phyloP scores from a whole-genome alignment of 306 rosid species.

The Dalbergia oliveri region DNA sequence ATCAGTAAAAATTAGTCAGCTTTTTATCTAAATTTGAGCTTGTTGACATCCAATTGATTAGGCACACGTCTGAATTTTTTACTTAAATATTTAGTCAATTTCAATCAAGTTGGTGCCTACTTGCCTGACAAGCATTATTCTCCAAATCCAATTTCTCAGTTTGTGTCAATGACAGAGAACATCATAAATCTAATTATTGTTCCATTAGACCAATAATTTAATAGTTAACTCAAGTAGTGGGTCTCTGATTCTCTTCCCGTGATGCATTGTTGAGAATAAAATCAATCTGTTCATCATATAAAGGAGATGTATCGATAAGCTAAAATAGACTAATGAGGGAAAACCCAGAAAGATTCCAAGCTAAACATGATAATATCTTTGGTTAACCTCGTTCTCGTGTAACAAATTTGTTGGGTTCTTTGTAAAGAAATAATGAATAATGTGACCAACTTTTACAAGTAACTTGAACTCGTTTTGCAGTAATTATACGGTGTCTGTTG shows the following conservation, averaged over 20 bases:
- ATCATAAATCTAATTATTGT: constrained; percentile 15
- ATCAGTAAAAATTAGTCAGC: not conserved
- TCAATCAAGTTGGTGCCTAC: constrained; percentile 21
- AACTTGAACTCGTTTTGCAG: not conserved
- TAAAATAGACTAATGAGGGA: constrained; percentile 24
- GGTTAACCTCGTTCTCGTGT: constrained; percentile 19
- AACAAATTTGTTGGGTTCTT: not conserved
- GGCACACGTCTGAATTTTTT: too few relatives aligned
- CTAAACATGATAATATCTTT: constrained; percentile 24
- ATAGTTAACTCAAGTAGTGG: constrained; percentile 45
- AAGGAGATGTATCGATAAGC: not conserved
- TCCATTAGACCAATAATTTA: constrained; percentile 13
- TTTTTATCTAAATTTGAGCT: not conserved
- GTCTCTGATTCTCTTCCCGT: constrained; percentile 52
- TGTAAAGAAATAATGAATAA: too few relatives aligned
- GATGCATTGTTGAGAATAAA: constrained; percentile 59
- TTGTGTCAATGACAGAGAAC: constrained; percentile 10
- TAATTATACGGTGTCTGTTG: not conserved
- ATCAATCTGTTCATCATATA: constrained; percentile 35
- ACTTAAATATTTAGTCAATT: too few relatives aligned
- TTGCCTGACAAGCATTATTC: constrained; percentile 30
- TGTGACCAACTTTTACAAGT: constrained; percentile 4
- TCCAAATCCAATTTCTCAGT: not conserved
- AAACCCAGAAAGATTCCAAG: constrained; percentile 43
- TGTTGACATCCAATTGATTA: not conserved